These are phyloP conservation scores for Sporothrix pseudoabietina DNA, from an alignment of 2,329 filamentous ascomycete genomes.

Conservation along the genomic window DNA sequence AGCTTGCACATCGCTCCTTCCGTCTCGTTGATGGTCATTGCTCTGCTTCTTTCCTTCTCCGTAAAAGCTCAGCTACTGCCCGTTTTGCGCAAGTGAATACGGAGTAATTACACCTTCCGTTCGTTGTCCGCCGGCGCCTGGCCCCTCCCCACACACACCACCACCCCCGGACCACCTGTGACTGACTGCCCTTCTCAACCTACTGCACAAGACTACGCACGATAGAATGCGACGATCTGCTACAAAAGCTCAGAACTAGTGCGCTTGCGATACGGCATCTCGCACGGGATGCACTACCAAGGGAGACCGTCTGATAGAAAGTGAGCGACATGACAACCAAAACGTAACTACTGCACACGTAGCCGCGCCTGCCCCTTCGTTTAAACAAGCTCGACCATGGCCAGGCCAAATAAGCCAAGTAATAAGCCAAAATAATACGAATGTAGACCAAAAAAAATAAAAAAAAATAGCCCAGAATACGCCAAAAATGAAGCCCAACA, in stretches of 20 bases:
- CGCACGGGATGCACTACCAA: slow-evolving; percentile 4
- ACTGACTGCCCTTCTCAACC: background rate
- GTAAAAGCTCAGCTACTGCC: background rate
- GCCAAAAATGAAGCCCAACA: slow-evolving; percentile 1
- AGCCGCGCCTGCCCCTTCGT: background rate
- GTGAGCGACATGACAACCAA: slow-evolving; percentile 11
- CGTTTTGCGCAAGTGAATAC: background rate
- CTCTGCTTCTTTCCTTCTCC: background rate
- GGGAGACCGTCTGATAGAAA: background rate
- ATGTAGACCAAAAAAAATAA: background rate
- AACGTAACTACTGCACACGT: slow-evolving; percentile 10
- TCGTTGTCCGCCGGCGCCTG: slow-evolving; percentile 7
- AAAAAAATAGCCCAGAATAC: background rate
- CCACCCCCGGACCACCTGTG: slow-evolving; percentile 1
- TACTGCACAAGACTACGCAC: slow-evolving; percentile 9
- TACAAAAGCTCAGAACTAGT: background rate
- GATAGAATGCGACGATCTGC: slow-evolving; percentile 19
- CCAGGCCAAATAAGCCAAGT: background rate
- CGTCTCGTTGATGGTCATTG: background rate
- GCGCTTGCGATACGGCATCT: slow-evolving; percentile 7
- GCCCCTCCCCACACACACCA: slow-evolving; percentile 15
- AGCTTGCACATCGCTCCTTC: background rate
- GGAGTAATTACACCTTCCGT: background rate
- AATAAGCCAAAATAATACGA: background rate
- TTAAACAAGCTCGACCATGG: background rate